phyloP scores from a whole-genome alignment of 192 early-diverging fungal genomes.

The Mortierella claussenii region DNA sequence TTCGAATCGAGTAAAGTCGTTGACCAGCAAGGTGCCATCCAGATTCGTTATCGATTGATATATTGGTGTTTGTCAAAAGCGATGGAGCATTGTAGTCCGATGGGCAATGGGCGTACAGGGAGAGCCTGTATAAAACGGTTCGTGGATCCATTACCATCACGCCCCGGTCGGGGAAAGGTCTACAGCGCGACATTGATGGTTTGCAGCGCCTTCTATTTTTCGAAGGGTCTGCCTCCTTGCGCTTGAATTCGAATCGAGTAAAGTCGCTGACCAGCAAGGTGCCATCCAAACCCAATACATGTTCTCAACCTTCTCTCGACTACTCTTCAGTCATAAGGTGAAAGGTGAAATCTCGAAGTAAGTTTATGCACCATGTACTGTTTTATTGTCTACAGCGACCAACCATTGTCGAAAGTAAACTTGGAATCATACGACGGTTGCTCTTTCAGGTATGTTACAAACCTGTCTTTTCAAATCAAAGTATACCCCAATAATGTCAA shows the following conservation, averaged over 20 bases:
- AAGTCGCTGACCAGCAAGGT: slow-evolving; percentile 24
- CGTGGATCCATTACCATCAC: slow-evolving; percentile 31
- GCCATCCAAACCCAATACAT: slow-evolving; percentile 7
- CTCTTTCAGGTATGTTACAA: too few species aligned
- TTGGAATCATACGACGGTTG: too few species aligned
- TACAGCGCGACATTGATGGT: slow-evolving; percentile 28
- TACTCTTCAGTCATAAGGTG: slow-evolving; percentile 1
- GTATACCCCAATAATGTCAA: too few species aligned
- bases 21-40: slow-evolving; percentile 19
- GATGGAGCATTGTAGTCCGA: slow-evolving; percentile 13
- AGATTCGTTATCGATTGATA: not conserved
- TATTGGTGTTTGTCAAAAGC: slow-evolving; percentile 8
- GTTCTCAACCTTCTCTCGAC: not conserved
- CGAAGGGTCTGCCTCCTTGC: slow-evolving; percentile 21
- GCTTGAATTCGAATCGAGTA: slow-evolving; percentile 41
- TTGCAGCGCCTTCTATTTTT: slow-evolving; percentile 15
- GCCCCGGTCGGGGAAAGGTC: slow-evolving; percentile 5
- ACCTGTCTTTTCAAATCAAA: too few species aligned
- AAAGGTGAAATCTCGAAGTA: too few species aligned
- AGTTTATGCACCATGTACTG: too few species aligned
- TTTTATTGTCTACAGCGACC: too few species aligned
- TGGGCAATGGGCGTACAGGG: slow-evolving; percentile 28
- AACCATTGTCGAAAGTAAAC: too few species aligned
- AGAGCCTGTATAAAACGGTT: slow-evolving; percentile 32
- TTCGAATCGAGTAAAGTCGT: slow-evolving; percentile 31